Base-by-base conservation (phyloP, 1,139 yeast species). In the Hyphopichia fennica region DNA sequence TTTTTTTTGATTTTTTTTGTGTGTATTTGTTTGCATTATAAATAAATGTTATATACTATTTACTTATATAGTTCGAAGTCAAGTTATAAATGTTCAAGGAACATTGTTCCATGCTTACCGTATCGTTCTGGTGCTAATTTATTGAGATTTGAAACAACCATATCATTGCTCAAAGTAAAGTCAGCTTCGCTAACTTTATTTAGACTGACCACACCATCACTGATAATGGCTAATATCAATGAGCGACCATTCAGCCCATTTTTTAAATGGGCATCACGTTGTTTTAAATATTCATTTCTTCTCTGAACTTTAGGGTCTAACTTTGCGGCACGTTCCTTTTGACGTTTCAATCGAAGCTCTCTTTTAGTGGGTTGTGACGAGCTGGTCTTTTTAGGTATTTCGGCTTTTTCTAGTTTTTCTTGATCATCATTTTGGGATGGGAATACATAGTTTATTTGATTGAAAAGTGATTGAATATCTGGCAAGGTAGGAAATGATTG, bases 131-230 rank as follows among this genome's bases (percentile, higher is more conserved):
- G 48, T 30, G 42, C 46, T 7, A 59, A 40, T 2, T 38, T 45
- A 32, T 53, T 51, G 43, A 60, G 47, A 3, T 50, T 18, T 4
- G 22, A n/a, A 7, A 23, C 16, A 11, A 16, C 32, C 19, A 18
- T 8, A 8, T n/a, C 14, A 20, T 65, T 62, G 38, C 68, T 70
- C 20, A 70, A 57, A 1, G 74, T 72, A 55, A 87, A 87, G 42
- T 79, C 80, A 1, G 82, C 78, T 47, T 82, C 86, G 1, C 80
- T 64, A 3, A 87, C 56, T 34, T 73, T 76, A 17, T 82, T 70
- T 54, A 87, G 87, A 52, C 83, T 86, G 5, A 87, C 75, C 4
- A 86, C 69, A 0, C 96, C 96, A 49, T 80, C 74, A 55, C 86
- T 91, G 2, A 87, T 77, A 0, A 83, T 68, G 0, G 95, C 95